Evolutionary conservation across 129 eudicot genomes (phyloP).

Genomic region (Flaveria sonorensis): DNA sequence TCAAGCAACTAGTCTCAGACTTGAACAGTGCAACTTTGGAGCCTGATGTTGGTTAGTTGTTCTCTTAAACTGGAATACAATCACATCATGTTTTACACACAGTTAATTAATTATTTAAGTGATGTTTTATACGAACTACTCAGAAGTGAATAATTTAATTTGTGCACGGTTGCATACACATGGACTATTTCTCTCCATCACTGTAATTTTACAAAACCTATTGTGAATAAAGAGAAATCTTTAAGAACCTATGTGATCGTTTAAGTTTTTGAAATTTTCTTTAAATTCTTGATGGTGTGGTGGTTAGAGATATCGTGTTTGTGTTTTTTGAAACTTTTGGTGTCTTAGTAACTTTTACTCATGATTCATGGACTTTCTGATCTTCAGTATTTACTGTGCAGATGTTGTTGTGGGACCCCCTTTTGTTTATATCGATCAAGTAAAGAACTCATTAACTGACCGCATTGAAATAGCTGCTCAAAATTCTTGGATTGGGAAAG

Average conservation of each 20-base stretch:
- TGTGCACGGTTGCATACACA: neutral
- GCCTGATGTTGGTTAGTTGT: conserved; percentile 90
- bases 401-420: conserved; percentile 98
- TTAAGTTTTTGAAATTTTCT: neutral
- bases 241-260: conserved; percentile 5
- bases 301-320: neutral
- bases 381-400: conserved; percentile 28
- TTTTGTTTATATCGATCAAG: conserved; percentile 92
- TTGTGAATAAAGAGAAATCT: neutral
- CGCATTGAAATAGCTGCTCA: conserved; percentile 92
- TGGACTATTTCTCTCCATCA: neutral
- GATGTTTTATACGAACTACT: conserved; percentile 7
- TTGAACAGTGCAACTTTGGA: conserved; percentile 90
- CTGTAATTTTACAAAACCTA: neutral
- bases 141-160: neutral
- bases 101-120: neutral
- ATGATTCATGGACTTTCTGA: conserved; percentile 19
- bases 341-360: neutral
- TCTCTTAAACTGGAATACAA: conserved; percentile 19
- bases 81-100: conserved; percentile 2
- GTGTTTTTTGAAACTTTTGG: neutral
- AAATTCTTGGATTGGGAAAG: conserved; percentile 98
- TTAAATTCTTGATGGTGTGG: neutral
- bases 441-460: conserved; percentile 71
- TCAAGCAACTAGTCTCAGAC: conserved; percentile 89